Conservation (phyloP, 345 rosid species). For the Euphorbia lathyris region DNA sequence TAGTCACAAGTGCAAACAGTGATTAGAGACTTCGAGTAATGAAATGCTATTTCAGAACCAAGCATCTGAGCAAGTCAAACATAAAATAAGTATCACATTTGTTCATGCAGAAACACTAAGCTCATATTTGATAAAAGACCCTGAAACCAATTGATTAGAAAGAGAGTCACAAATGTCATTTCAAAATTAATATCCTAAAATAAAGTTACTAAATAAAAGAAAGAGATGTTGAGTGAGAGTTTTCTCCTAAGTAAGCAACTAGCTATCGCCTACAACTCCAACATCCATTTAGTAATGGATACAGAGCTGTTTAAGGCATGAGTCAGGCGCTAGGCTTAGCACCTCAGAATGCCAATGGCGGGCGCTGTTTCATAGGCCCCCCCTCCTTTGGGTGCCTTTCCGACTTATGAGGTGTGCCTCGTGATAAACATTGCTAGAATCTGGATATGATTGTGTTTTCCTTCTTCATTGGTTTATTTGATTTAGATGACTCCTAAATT, state of each 20-base stretch:
- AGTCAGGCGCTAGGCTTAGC: too few species aligned
- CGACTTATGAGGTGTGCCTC: too few species aligned
- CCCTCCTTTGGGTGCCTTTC: too few species aligned
- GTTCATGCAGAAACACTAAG: neutral
- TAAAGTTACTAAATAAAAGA: neutral
- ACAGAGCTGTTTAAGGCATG: too few species aligned
- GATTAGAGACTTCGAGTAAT: conserved; percentile 6
- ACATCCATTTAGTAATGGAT: neutral
- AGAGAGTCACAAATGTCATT: neutral
- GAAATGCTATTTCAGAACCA: conserved; percentile 1
- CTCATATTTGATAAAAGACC: neutral
- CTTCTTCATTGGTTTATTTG: too few species aligned
- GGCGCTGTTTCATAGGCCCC: too few species aligned
- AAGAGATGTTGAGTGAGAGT: neutral
- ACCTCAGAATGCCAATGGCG: too few species aligned
- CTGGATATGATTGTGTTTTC: too few species aligned
- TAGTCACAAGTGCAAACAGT: conserved; percentile 20
- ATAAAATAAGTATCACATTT: neutral
- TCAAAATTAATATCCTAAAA: neutral
- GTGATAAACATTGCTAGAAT: too few species aligned
- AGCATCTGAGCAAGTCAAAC: neutral
- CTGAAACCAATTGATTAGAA: conserved; percentile 1
- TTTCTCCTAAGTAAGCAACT: conserved; percentile 1
- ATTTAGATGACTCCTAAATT: too few species aligned
- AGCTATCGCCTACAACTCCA: neutral